phyloP scores from a whole-genome alignment of 352 stramenopile species.

The Phytophthora idaei region DNA sequence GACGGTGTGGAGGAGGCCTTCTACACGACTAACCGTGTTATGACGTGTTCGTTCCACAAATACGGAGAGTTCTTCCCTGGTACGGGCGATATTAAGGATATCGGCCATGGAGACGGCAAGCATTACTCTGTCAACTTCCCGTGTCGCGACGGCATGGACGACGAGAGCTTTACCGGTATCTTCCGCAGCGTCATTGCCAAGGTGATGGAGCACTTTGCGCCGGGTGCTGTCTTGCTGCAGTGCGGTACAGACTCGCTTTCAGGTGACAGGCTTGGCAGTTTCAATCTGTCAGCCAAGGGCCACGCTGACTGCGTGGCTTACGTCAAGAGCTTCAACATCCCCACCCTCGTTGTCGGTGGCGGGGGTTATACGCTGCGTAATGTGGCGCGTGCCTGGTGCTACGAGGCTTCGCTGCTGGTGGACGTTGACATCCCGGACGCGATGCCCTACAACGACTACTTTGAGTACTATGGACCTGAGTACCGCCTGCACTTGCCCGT shows the following conservation, averaged over 20 bases:
- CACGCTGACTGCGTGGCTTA: conserved; percentile 98
- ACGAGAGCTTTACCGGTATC: conserved; percentile 93
- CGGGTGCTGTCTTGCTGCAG: conserved; percentile 97
- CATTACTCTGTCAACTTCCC: conserved; percentile 99
- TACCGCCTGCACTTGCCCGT: conserved; percentile 98
- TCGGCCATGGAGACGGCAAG: conserved; percentile 92
- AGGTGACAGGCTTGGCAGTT: conserved; percentile 97
- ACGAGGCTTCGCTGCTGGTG: conserved; percentile 96
- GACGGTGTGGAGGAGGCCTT: conserved; percentile 99
- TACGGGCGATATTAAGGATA: conserved; percentile 90
- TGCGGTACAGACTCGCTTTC: conserved; percentile 99
- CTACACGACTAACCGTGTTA: conserved; percentile 99
- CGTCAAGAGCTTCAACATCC: conserved; percentile 97
- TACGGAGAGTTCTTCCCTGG: conserved; percentile 99
- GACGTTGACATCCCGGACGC: conserved; percentile 93
- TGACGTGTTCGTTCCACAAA: conserved; percentile 99
- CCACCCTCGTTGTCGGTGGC: conserved; percentile 96
- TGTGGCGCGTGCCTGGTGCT: conserved; percentile 93
- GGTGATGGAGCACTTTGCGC: conserved; percentile 96
- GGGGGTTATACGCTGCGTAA: conserved; percentile 99
- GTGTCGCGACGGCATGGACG: conserved; percentile 98
- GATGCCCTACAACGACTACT: conserved; percentile 99
- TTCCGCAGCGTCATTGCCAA: conserved; percentile 95
- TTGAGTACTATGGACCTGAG: conserved; percentile 99
- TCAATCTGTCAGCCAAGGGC: conserved; percentile 97